Evolutionary conservation across 148 eudicot genomes (phyloP).

Genomic region (Rhododendron simsii): DNA sequence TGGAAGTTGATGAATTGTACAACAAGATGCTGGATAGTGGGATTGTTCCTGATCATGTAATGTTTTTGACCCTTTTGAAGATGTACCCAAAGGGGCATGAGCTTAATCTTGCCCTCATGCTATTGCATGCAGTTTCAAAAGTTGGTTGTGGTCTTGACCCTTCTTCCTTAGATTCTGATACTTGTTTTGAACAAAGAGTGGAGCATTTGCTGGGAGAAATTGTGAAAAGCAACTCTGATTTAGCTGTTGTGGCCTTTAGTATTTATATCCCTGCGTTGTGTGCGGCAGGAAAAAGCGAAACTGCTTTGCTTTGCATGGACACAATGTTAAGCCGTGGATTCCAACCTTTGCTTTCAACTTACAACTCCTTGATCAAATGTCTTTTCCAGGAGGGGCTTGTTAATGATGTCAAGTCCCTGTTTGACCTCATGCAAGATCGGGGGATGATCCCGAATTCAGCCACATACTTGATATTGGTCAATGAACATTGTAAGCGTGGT

Average conservation of each 20-base stretch:
- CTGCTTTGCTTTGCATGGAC: conserved; percentile 26
- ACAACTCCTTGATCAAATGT: conserved; percentile 44
- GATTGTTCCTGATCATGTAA: conserved; percentile 37
- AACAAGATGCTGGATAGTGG: conserved; percentile 29
- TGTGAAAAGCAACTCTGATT: conserved; percentile 16
- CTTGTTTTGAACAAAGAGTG: conserved; percentile 17
- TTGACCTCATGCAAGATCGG: conserved; percentile 32
- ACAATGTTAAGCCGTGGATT: conserved; percentile 24
- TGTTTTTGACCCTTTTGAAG: conserved; percentile 35
- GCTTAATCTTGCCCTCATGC: conserved; percentile 26
- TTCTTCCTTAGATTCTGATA: neutral
- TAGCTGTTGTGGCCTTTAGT: conserved; percentile 28
- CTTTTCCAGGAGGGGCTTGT: conserved; percentile 28
- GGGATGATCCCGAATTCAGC: conserved; percentile 31
- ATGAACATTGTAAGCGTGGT: conserved; percentile 30
- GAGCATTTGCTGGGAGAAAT: conserved; percentile 33
- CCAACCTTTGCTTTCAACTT: conserved; percentile 35
- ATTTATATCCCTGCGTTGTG: conserved; percentile 35
- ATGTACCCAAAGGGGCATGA: conserved; percentile 25
- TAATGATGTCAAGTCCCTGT: conserved; percentile 20
- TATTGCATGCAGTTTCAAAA: conserved; percentile 34
- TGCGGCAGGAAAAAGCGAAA: conserved; percentile 19
- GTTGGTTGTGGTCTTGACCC: conserved; percentile 31
- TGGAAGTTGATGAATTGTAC: conserved; percentile 25
- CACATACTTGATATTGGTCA: conserved; percentile 32